Evolutionary conservation across 1,139 yeast species (phyloP).

Genomic region (Trichomonascaceae sp.): DNA sequence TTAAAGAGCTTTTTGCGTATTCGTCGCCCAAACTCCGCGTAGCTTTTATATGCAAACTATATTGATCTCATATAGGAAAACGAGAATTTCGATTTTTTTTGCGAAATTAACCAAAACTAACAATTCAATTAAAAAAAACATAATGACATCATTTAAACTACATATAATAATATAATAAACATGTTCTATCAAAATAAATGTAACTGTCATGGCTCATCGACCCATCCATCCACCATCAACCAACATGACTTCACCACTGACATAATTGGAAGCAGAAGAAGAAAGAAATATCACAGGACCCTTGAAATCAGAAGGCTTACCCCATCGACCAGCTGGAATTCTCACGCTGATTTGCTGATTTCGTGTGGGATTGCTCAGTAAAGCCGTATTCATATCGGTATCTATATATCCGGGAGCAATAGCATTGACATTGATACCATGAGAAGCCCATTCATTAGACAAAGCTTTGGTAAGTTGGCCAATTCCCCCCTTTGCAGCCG

Average conservation of each 20-base stretch:
- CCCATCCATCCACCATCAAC: slow-evolving; percentile 59
- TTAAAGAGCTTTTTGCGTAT: neutral
- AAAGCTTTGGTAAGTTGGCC: slow-evolving; percentile 44
- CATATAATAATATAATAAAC: neutral
- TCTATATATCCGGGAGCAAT: slow-evolving; percentile 52
- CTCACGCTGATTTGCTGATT: slow-evolving; percentile 36
- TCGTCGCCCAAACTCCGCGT: neutral
- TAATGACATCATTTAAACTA: neutral
- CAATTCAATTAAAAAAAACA: neutral
- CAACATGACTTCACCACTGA: slow-evolving; percentile 46
- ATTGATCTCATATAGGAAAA: neutral
- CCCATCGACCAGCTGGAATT: slow-evolving; percentile 50
- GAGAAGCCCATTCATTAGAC: slow-evolving; percentile 48
- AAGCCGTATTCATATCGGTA: slow-evolving; percentile 45
- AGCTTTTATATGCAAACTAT: neutral
- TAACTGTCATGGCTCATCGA: slow-evolving; percentile 24
- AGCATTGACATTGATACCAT: slow-evolving; percentile 49
- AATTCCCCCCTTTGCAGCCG: slow-evolving; percentile 50
- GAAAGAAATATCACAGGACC: slow-evolving; percentile 51
- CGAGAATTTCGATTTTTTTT: neutral
- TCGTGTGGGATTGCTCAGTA: slow-evolving; percentile 33
- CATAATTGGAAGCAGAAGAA: slow-evolving; percentile 45
- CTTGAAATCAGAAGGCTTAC: slow-evolving; percentile 47
- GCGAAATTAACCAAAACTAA: neutral
- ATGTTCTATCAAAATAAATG: neutral